These are phyloP conservation scores for Termitomyces eurrhizus DNA, from an alignment of 768 basidiomycete species.

Conservation along the genomic window DNA sequence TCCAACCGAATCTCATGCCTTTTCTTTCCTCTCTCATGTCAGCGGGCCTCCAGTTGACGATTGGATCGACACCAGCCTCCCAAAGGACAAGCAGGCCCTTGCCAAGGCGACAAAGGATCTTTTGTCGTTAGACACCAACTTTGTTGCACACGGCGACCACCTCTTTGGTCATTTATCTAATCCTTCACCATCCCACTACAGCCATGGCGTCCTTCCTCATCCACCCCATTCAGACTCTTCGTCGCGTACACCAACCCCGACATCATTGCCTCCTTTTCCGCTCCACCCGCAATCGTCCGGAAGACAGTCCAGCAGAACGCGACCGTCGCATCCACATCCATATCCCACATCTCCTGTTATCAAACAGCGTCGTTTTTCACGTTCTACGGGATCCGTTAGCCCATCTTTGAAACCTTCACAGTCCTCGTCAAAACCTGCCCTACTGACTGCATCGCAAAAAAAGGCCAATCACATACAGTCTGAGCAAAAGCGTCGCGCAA, in stretches of 20 bases:
- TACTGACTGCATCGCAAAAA: conserved; percentile 82
- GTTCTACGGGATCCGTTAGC: conserved; percentile 7
- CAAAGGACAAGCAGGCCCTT: conserved; percentile 60
- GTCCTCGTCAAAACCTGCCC: conserved; percentile 33
- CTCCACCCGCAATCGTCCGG: conserved; percentile 10
- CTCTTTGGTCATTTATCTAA: conserved; percentile 8
- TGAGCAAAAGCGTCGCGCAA: conserved; percentile 91
- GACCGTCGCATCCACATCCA: conserved; percentile 16
- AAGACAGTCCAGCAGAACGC: conserved; percentile 11
- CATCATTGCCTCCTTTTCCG: conserved; percentile 17
- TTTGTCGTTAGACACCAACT: conserved; percentile 58
- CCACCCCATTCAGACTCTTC: conserved; percentile 18
- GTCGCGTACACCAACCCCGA: conserved; percentile 21
- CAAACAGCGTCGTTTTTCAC: conserved; percentile 7
- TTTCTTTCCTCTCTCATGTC: conserved; percentile 60
- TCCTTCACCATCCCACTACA: conserved; percentile 10
- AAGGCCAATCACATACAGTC: conserved; percentile 93
- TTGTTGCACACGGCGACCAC: conserved; percentile 3
- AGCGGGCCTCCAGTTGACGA: conserved; percentile 42
- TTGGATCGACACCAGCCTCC: conserved; percentile 39
- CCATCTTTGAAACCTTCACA: conserved; percentile 8
- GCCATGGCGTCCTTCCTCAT: conserved; percentile 8
- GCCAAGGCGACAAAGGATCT: conserved; percentile 81
- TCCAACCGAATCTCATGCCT: conserved; percentile 60
- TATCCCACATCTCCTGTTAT: conserved; percentile 12